Evolutionary conservation across 208 protist genomes (phyloP).

Genomic region (Trichomonas gallinae): DNA sequence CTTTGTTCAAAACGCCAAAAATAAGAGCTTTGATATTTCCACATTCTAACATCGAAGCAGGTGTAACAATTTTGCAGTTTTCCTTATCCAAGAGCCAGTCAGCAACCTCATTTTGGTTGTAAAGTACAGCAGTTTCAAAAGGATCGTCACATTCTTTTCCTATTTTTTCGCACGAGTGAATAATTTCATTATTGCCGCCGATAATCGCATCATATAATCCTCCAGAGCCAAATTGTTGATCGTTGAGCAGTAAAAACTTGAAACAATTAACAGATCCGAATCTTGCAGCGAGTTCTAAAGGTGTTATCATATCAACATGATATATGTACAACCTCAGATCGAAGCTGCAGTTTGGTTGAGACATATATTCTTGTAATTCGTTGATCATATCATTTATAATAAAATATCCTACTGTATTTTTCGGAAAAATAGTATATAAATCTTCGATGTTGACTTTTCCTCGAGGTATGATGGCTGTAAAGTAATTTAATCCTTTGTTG

Average conservation of each 20-base stretch:
- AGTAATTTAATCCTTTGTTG: background rate
- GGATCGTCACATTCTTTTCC: background rate
- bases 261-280: background rate
- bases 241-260: background rate
- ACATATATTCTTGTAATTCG: background rate
- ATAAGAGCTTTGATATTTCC: background rate
- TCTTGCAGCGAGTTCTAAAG: background rate
- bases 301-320: background rate
- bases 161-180: background rate
- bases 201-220: background rate
- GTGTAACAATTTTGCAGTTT: background rate
- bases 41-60: background rate
- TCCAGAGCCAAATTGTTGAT: background rate
- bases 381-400: background rate
- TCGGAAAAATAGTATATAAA: background rate
- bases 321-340: background rate
- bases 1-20: background rate
- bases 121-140: background rate
- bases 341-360: background rate
- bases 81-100: background rate
- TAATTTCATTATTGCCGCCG: background rate
- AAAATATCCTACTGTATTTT: background rate
- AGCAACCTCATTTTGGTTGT: background rate
- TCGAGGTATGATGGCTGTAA: background rate
- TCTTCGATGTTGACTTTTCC: background rate